Evolutionary conservation across 371 early-diverging fungal species (phyloP).

Genomic region (Mortierella sp.): DNA sequence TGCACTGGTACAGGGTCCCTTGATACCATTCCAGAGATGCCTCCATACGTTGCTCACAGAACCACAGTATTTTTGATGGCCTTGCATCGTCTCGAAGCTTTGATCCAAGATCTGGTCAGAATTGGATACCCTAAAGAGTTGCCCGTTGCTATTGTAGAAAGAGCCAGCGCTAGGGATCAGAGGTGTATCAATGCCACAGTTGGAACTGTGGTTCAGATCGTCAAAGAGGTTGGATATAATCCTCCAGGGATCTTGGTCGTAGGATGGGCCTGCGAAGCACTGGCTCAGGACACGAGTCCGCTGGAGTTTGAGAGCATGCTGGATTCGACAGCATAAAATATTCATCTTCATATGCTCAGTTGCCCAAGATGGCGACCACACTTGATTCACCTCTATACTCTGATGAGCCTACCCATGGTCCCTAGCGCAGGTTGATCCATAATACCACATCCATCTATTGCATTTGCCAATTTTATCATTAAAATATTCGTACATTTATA

Average conservation of each 20-base stretch:
- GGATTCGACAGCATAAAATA: neutral
- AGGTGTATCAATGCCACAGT: conserved; percentile 73
- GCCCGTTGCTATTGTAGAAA: conserved; percentile 82
- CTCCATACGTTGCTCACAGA: conserved; percentile 72
- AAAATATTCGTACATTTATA: conserved; percentile 7
- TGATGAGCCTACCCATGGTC: neutral
- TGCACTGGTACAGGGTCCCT: conserved; percentile 82
- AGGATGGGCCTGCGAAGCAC: conserved; percentile 68
- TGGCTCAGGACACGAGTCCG: conserved; percentile 31
- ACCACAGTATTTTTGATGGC: conserved; percentile 94
- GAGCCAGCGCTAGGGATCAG: conserved; percentile 81
- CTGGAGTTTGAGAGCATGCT: conserved; percentile 11
- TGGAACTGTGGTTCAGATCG: conserved; percentile 66
- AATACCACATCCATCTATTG: neutral
- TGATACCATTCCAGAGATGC: conserved; percentile 74
- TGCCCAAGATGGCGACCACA: too few relatives aligned
- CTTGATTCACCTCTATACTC: neutral
- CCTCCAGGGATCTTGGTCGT: conserved; percentile 82
- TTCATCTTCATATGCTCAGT: neutral
- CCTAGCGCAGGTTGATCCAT: conserved; percentile 4
- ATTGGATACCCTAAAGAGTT: conserved; percentile 72
- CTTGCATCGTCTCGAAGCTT: conserved; percentile 74
- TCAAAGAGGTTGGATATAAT: conserved; percentile 76
- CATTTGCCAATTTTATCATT: neutral
- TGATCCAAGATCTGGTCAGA: conserved; percentile 69